Evolutionary conservation across 1,284 basidiomycete species (phyloP), one percentile per base, ranked within the genome.

Genomic region (Megacollybia platyphylla): DNA sequence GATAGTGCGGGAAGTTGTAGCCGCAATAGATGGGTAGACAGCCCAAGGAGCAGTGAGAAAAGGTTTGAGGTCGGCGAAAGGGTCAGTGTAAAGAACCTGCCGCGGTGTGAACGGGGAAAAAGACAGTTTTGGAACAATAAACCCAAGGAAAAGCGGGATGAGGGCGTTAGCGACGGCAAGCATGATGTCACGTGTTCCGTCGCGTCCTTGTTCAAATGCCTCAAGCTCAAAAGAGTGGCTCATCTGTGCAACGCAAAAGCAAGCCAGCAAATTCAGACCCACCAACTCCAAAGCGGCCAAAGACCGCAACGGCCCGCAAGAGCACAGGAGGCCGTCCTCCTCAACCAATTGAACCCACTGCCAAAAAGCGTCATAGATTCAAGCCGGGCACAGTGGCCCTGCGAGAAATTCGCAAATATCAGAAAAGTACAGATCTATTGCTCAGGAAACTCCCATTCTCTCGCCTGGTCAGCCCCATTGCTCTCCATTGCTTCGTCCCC

Each of bases 331-430:
- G 80, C 20, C 62, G 59, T 40, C 57, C 67, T 1, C 73, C 76
- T 37, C 56, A 10, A 11, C 17, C 10, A 37, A 37, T 20, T 10
- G 18, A 37, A 37, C 20, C 36, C 15, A 8, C 8, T 11, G 36
- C 48, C 36, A 60, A 53, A 58, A 77, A 74, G 59, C 76, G 74
- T 48, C 72, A 70, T 39, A 65, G 82, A 37, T 96, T 75, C 63
- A 71, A 86, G 48, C 90, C 91, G 0, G 91, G 91, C 2, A 92
- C 88, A 1, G 78, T 87, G 46, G 92, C 92, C 24, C 65, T 97
- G 44, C 74, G 84, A 30, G 92, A 97, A 65, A 96, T 97, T 44
- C 72, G 92, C 49, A 87, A 85, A 56, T 96, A 93, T 60, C 92
- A 97, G 62, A 92, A 89, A 60, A 82, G 76, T 51, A 96, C 92